These are phyloP conservation scores for Aspergillus novofumigatus DNA, from an alignment of 2,329 filamentous ascomycete genomes.

Conservation along the genomic window DNA sequence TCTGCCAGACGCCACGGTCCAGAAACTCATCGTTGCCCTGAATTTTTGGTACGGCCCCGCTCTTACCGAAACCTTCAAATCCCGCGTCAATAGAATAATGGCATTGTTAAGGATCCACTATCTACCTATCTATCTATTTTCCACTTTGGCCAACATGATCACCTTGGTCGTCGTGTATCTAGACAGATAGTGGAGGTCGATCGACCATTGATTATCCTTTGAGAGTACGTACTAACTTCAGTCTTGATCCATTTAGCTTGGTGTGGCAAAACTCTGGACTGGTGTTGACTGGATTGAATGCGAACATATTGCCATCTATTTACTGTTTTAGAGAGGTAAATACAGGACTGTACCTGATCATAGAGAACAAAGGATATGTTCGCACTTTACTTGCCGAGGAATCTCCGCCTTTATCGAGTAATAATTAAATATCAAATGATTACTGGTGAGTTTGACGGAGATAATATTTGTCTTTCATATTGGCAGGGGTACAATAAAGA, in stretches of 20 bases:
- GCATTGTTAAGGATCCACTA: too few species aligned
- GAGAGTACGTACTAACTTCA: neutral
- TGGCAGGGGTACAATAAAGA: neutral
- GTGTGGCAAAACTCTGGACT: too few species aligned
- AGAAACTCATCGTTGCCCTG: neutral
- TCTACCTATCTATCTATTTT: neutral
- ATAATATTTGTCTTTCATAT: neutral
- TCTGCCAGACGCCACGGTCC: slow-evolving; percentile 4
- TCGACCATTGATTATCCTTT: too few species aligned
- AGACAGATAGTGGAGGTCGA: neutral
- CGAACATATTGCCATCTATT: too few species aligned
- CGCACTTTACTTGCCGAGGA: neutral
- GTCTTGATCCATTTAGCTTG: neutral
- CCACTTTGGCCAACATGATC: too few species aligned
- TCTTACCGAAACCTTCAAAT: neutral
- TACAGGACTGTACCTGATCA: too few species aligned
- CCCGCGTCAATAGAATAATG: neutral
- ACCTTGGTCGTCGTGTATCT: too few species aligned
- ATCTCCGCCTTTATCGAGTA: neutral
- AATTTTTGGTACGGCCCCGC: neutral
- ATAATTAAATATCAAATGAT: neutral
- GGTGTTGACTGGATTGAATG: too few species aligned
- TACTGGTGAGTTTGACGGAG: neutral
- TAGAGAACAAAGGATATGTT: neutral
- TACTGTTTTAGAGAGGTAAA: too few species aligned